These are phyloP conservation scores for Wallemia ichthyophaga DNA, from an alignment of 1,284 basidiomycete species.

Conservation along the genomic window DNA sequence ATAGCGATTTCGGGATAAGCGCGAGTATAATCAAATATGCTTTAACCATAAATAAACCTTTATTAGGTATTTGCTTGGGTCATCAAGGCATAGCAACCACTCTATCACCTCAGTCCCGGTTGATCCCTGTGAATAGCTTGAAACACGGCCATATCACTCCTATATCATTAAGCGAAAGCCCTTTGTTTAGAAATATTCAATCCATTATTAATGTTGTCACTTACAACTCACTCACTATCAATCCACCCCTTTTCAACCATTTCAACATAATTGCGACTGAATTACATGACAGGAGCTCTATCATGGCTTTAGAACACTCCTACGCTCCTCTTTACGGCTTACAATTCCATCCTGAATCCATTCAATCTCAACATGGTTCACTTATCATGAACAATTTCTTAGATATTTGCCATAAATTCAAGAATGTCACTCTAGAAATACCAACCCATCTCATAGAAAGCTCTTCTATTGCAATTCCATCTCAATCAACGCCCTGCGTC, in stretches of 20 bases:
- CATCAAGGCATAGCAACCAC: conserved; percentile 52
- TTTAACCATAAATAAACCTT: conserved; percentile 27
- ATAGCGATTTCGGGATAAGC: conserved; percentile 32
- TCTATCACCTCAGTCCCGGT: conserved; percentile 7
- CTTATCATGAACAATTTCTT: conserved; percentile 16
- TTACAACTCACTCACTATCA: conserved; percentile 29
- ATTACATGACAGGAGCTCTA: not conserved
- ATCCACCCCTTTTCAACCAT: not conserved
- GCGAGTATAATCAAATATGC: conserved; percentile 31
- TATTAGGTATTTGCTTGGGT: conserved; percentile 72
- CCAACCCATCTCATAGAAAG: not conserved
- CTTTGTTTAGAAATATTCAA: conserved; percentile 30
- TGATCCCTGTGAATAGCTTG: conserved; percentile 16
- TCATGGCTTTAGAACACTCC: conserved; percentile 21
- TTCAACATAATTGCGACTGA: not conserved
- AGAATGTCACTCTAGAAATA: not conserved
- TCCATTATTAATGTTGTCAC: conserved; percentile 25
- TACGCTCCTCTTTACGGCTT: conserved; percentile 61
- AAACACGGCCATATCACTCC: conserved; percentile 46
- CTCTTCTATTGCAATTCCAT: not conserved
- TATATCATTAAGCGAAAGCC: conserved; percentile 26
- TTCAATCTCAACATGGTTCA: conserved; percentile 16
- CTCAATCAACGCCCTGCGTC: not conserved
- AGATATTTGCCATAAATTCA: not conserved
- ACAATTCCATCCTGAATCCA: conserved; percentile 71